Percentiles rank a stretch among this genome's conserved stretches.
Conservation (phyloP, 352 stramenopile genomes). For the Pythium guiyangense region DNA sequence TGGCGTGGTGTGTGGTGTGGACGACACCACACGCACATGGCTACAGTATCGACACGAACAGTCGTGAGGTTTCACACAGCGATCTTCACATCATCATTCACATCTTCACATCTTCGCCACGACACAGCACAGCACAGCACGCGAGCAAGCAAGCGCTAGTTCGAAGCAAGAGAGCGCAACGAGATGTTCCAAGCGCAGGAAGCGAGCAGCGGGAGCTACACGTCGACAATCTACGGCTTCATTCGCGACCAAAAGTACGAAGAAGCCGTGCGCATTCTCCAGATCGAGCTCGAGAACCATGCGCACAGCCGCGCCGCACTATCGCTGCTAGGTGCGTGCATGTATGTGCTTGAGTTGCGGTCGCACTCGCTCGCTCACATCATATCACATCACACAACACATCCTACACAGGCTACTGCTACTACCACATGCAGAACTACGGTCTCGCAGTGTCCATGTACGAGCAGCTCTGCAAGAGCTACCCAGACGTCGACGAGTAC, state of each 20-base stretch:
- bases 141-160: too few relatives aligned
- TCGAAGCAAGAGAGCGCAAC: background rate
- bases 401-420: slow-evolving; percentile 84
- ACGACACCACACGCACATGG: too few relatives aligned
- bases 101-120: too few relatives aligned
- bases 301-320: slow-evolving; percentile 89
- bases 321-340: slow-evolving; percentile 80
- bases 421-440: slow-evolving; percentile 96
- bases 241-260: slow-evolving; percentile 94
- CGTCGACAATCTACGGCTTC: slow-evolving; percentile 91
- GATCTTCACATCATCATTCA: too few relatives aligned
- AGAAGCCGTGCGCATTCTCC: slow-evolving; percentile 91
- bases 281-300: slow-evolving; percentile 92
- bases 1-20: too few relatives aligned
- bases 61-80: too few relatives aligned
- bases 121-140: too few relatives aligned
- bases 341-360: background rate
- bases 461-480: slow-evolving; percentile 91
- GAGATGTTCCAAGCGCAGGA: slow-evolving; percentile 69
- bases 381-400: too few relatives aligned
- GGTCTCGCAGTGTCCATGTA: slow-evolving; percentile 90
- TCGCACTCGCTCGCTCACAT: too few relatives aligned
- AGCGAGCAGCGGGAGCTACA: slow-evolving; percentile 82
- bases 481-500: slow-evolving; percentile 95
- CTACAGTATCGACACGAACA: too few relatives aligned